phyloP scores from a whole-genome alignment of 257 asterid genomes.

The Mitragyna speciosa region DNA sequence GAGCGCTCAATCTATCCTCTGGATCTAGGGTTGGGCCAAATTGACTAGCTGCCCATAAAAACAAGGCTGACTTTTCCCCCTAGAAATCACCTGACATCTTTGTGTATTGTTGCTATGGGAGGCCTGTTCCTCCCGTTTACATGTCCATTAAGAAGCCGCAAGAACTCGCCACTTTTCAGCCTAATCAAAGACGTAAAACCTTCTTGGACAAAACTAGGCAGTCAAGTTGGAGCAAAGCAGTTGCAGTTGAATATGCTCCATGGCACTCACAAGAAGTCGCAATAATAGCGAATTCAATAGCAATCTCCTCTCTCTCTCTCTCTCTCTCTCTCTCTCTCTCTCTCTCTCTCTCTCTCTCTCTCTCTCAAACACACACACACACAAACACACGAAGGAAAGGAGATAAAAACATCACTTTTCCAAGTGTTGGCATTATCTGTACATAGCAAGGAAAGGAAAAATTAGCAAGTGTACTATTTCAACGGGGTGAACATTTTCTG shows the following conservation, averaged over 20 bases:
- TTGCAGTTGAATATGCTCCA: background rate
- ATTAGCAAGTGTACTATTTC: background rate
- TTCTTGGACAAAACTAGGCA: background rate
- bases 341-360: too few relatives aligned
- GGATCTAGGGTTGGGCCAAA: slow-evolving; percentile 82
- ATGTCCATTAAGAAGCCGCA: slow-evolving; percentile 87
- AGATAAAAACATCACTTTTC: background rate
- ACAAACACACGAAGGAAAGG: background rate
- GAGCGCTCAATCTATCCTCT: slow-evolving; percentile 72
- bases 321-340: too few relatives aligned
- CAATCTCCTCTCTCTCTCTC: too few relatives aligned
- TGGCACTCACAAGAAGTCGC: background rate
- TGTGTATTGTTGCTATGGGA: too few relatives aligned
- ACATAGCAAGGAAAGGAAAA: background rate
- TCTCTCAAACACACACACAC: too few relatives aligned
- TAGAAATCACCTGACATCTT: slow-evolving; percentile 67
- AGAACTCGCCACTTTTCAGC: slow-evolving; percentile 91
- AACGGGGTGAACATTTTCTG: slow-evolving; percentile 3
- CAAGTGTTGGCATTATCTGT: background rate
- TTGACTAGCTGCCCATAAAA: slow-evolving; percentile 97
- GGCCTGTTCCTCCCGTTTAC: too few relatives aligned
- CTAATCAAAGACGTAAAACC: slow-evolving; percentile 35
- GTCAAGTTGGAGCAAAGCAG: background rate
- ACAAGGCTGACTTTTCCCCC: slow-evolving; percentile 86
- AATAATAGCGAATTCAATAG: background rate